Base-by-base conservation (phyloP, 2,329 filamentous ascomycete species). In the Colletotrichum tamarilloi region DNA sequence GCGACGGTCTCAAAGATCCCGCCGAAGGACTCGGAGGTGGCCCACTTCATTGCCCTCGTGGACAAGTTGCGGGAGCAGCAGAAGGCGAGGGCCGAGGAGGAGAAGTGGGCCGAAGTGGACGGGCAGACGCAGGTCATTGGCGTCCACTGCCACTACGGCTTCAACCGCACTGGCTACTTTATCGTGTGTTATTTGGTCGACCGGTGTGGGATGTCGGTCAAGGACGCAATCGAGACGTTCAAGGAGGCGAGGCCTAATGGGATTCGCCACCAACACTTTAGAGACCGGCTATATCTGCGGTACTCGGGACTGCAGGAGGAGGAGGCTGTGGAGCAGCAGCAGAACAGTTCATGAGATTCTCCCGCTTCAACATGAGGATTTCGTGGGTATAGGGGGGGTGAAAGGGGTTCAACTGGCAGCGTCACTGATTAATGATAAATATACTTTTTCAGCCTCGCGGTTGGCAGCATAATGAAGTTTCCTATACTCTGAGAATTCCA, bases 61-160 rank as follows among this genome's bases (percentile, higher is more conserved):
- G 90, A 92, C 76, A 85, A 86, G 35, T 83, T 95, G 28, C 87
- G 91, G 55, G 84, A 84, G 32, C 86, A 89, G 57, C 90, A 92
- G 73, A 84, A 81, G 68, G 84, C 83, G 26, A 83, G 85, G 4
- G 84, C 81, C 75, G 82, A 81, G 72, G 84, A 81, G 69, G 85
- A 83, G 24, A 83, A 85, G 2, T 85, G 81, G 76, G 81, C 80
- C 68, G 80, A 83, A 6, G 78, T 84, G 1, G 83, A 85, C 0
- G 77, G 77, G 8, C 73, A 79, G 55, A 80, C 78, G n/a, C 81
- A 83, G 24, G 84, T 92, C 60, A 89, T 98, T 64, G 95, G 93
- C 2, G 94, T 98, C 0, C 96, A 98, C 81, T 98, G 96, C 78
- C 96, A 98, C 79, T 98, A 98, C 77, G 96, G 96, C 0, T 98